Conservation (phyloP, 805 yeast genomes). For the Pichia californica region DNA sequence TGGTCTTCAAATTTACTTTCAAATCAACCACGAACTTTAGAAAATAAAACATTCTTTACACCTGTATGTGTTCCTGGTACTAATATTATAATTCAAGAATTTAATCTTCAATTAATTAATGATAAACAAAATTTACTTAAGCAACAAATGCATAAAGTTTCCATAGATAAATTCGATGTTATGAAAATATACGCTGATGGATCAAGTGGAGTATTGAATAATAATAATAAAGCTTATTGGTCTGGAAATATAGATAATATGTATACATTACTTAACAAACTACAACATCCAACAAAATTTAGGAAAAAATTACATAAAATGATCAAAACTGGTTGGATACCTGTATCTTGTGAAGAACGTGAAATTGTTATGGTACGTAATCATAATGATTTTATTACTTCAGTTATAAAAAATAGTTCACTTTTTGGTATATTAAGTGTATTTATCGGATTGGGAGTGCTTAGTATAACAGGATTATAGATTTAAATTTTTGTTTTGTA, state of each 20-base stretch:
- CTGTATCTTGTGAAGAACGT: slow-evolving; percentile 45
- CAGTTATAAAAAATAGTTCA: background rate
- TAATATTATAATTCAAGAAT: slow-evolving; percentile 17
- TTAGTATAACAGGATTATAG: background rate
- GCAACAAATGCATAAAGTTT: background rate
- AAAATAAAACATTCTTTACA: slow-evolving; percentile 38
- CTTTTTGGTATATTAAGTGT: background rate
- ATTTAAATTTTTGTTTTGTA: background rate
- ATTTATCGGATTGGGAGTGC: background rate
- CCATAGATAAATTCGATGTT: background rate
- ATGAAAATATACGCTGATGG: slow-evolving; percentile 7
- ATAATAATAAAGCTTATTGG: background rate
- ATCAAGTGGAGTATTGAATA: background rate
- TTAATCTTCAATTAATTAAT: background rate
- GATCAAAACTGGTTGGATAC: slow-evolving; percentile 43
- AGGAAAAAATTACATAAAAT: slow-evolving; percentile 35
- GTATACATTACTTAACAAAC: slow-evolving; percentile 15
- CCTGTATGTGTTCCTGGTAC: slow-evolving; percentile 35
- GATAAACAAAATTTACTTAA: background rate
- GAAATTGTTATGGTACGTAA: slow-evolving; percentile 36
- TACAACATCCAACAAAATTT: slow-evolving; percentile 34
- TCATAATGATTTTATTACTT: background rate
- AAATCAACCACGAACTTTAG: slow-evolving; percentile 34
- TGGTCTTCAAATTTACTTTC: slow-evolving; percentile 37
- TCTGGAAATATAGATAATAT: slow-evolving; percentile 10